Percentiles rank a stretch among this genome's conserved stretches.
These are phyloP conservation scores for Talaromyces sp. DNA, from an alignment of 2,329 filamentous ascomycete genomes.

Conservation along the genomic window DNA sequence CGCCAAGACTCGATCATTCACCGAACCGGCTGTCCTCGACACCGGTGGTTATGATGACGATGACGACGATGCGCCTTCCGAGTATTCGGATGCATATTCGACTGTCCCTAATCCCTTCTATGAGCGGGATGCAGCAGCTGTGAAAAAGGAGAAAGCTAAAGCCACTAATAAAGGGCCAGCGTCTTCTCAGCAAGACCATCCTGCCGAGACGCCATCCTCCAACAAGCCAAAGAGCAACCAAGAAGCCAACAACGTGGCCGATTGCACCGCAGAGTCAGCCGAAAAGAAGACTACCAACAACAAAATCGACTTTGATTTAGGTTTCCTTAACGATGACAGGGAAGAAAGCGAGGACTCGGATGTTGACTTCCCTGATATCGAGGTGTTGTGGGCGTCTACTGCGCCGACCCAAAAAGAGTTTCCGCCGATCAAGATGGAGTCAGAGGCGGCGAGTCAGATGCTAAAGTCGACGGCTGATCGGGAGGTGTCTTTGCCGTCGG, in stretches of 20 bases:
- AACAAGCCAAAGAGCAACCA: constrained; percentile 7
- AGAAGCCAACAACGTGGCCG: background rate
- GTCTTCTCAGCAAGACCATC: background rate
- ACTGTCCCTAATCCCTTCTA: constrained; percentile 36
- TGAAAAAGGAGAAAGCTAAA: constrained; percentile 4
- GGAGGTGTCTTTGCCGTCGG: background rate
- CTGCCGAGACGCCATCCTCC: background rate
- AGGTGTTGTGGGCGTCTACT: constrained; percentile 21
- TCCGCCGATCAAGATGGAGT: constrained; percentile 15
- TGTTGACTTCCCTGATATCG: constrained; percentile 13
- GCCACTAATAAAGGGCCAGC: background rate
- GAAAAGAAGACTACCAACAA: background rate
- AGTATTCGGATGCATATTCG: constrained; percentile 16
- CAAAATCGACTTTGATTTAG: background rate
- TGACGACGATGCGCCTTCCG: background rate
- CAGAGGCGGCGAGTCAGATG: background rate
- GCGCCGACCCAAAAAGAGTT: constrained; percentile 20
- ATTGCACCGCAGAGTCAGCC: background rate
- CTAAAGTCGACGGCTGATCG: background rate
- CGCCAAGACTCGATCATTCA: constrained; percentile 8
- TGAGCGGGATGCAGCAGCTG: constrained; percentile 24
- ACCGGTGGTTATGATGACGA: constrained; percentile 15
- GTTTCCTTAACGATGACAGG: background rate
- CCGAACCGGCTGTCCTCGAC: background rate
- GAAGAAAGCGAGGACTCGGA: constrained; percentile 5